Conservation (phyloP, 2,329 filamentous ascomycete genomes). For the Neocucurbitaria cava region DNA sequence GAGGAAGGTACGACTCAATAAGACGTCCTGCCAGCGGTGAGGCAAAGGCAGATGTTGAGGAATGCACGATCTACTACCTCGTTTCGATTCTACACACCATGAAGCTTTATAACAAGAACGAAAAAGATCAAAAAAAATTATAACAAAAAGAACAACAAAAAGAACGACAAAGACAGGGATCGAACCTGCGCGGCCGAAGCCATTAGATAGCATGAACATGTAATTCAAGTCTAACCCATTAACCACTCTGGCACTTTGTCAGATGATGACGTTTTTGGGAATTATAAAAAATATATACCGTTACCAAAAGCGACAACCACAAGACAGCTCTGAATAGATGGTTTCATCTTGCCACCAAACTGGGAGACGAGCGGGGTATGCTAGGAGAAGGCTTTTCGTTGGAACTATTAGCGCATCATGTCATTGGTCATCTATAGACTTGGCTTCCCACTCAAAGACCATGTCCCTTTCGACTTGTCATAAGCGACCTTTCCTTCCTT, state of each 20-base stretch:
- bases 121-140: too few relatives aligned
- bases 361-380: background rate
- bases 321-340: background rate
- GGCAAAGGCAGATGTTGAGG: too few relatives aligned
- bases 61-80: too few relatives aligned
- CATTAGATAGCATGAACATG: conserved; percentile 49
- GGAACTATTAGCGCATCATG: conserved; percentile 3
- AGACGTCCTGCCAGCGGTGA: too few relatives aligned
- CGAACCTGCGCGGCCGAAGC: conserved; percentile 52
- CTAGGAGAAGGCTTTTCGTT: background rate
- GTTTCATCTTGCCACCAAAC: too few relatives aligned
- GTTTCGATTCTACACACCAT: too few relatives aligned
- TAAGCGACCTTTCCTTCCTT: conserved; percentile 71
- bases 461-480: conserved; percentile 42
- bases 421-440: conserved; percentile 34
- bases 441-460: conserved; percentile 44
- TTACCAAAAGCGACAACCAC: background rate
- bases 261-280: conserved; percentile 1
- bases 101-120: too few relatives aligned
- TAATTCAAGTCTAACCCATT: conserved; percentile 53
- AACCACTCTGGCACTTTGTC: conserved; percentile 51
- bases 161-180: conserved; percentile 41
- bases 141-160: background rate
- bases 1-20: too few relatives aligned
- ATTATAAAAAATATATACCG: background rate